Base-by-base conservation (phyloP, 1,284 basidiomycete species). In the Ceratobasidium sp. region DNA sequence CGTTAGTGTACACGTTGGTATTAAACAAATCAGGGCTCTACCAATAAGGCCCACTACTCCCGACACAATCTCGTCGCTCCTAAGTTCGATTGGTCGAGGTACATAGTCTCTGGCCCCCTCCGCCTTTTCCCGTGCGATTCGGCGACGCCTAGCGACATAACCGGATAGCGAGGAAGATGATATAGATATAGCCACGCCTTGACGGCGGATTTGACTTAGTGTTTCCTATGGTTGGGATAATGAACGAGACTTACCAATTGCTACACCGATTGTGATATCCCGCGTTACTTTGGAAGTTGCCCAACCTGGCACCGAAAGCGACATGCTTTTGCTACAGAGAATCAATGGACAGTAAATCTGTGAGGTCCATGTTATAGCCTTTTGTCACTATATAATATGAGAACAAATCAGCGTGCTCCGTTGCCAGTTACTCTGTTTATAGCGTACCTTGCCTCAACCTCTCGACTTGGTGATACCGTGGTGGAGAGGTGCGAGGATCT, bases 1-100 rank as follows among this genome's bases (percentile, higher is more conserved):
- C 23, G 9, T 66, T 44, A 66, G 23, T 5, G 40, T n/a, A 57
- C 44, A 33, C 52, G 54, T 23, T 50, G 52, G 68, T 77, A 67
- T 59, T 13, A 50, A n/a, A 50, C 59, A 66, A 71, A 38, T 56
- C 1, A 15, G 2, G 23, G n/a, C 83, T 88, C 42, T 78, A 94
- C 95, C 96, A 79, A 98, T 96, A 26, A 97, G 85, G 0, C 94
- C 95, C 9, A 90, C 88, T 10, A 96, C 91, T 0, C 95, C 95
- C 13, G 88, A 84, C 1, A 94, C 87, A 1, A 95, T 86, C 78
- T 94, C 93, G 57, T 80, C 79, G 40, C 70, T 74, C 28, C 70
- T 61, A 17, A 69, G 40, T 52, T 78, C 38, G 50, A 69, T 64
- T 42, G 59, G 48, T 76, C 71, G 57, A 56, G 77, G 33, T 61